Conservation (phyloP, 805 yeast genomes). For the Ogataea henricii region DNA sequence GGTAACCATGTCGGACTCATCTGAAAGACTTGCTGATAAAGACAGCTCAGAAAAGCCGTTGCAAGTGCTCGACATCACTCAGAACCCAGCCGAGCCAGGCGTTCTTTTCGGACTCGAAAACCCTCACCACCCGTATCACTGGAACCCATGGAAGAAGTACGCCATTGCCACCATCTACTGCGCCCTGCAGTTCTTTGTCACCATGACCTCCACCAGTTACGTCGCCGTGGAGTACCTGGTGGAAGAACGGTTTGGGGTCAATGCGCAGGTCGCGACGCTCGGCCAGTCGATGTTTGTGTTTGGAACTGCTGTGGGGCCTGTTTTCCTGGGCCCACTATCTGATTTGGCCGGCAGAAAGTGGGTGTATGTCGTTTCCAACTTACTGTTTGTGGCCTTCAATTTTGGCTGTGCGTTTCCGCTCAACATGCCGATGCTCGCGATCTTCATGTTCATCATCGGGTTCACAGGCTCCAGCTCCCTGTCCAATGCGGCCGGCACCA, state of each 20-base stretch:
- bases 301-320: constrained; percentile 40
- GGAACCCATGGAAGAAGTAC: constrained; percentile 30
- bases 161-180: constrained; percentile 30
- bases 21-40: neutral
- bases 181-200: constrained; percentile 30
- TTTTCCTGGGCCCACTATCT: neutral
- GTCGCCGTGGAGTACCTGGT: constrained; percentile 34
- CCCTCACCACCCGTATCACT: constrained; percentile 36
- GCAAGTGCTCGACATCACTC: constrained; percentile 24
- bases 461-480: constrained; percentile 36
- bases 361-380: neutral
- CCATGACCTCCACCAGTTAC: constrained; percentile 30
- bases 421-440: constrained; percentile 38
- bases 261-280: constrained; percentile 36
- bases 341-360: neutral
- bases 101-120: constrained; percentile 30
- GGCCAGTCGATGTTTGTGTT: constrained; percentile 39
- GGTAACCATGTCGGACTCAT: neutral
- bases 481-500: constrained; percentile 40
- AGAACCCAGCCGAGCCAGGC: constrained; percentile 32
- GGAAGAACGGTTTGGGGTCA: constrained; percentile 29
- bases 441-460: constrained; percentile 38
- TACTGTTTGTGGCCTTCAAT: constrained; percentile 3
- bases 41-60: constrained; percentile 22
- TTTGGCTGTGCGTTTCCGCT: constrained; percentile 34